Conservation (phyloP, 2,329 filamentous ascomycete species). For the Nectriaceae sp. region DNA sequence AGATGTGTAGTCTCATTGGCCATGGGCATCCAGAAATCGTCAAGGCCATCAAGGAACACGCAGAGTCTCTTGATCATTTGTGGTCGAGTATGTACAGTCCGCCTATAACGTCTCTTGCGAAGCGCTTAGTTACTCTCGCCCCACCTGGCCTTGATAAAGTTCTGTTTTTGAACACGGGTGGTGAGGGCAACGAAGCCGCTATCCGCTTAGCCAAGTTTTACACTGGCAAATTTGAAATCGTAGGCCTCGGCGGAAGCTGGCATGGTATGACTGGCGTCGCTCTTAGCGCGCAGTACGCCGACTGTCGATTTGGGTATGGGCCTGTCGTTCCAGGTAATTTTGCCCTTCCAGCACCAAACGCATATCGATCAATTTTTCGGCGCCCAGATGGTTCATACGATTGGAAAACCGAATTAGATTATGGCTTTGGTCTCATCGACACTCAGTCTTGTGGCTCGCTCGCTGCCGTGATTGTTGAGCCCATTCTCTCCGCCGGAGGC, state of each 20-base stretch:
- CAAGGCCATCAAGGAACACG: conserved; percentile 47
- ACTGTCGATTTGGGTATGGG: conserved; percentile 48
- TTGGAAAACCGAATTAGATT: conserved; percentile 66
- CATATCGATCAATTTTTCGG: conserved; percentile 63
- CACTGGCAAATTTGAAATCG: conserved; percentile 65
- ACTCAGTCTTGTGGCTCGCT: conserved; percentile 59
- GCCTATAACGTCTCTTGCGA: conserved; percentile 55
- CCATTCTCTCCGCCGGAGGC: conserved; percentile 58
- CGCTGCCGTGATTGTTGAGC: conserved; percentile 64
- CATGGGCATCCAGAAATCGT: conserved; percentile 61
- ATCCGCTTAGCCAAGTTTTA: conserved; percentile 65
- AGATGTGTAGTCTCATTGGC: conserved; percentile 60
- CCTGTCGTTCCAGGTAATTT: conserved; percentile 57
- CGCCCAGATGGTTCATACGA: conserved; percentile 62
- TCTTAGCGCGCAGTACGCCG: conserved; percentile 53
- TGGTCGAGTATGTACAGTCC: conserved; percentile 57
- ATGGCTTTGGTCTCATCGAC: conserved; percentile 63
- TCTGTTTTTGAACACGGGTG: conserved; percentile 59
- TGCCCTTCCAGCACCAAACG: conserved; percentile 59
- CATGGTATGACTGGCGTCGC: conserved; percentile 61
- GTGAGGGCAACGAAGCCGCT: conserved; percentile 58
- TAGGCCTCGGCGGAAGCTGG: conserved; percentile 59
- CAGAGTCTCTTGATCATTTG: conserved; percentile 55
- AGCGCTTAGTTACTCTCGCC: conserved; percentile 48
- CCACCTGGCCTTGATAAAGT: conserved; percentile 52